Conservation (phyloP, 345 rosid species). For the Odontarrhena argentea region DNA sequence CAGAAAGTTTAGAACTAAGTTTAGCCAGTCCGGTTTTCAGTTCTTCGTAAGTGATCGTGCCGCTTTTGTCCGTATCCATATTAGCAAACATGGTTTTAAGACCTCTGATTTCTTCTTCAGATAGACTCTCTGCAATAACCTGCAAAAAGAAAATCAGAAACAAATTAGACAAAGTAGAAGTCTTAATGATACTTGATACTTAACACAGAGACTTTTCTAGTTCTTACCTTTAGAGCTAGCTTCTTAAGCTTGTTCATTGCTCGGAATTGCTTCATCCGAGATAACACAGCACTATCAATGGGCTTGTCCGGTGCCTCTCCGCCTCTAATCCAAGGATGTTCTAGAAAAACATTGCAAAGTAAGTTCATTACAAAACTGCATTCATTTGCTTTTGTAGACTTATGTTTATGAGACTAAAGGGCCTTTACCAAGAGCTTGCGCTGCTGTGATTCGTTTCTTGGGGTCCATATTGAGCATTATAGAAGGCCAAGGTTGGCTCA, state of each 20-base stretch:
- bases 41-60: constrained; percentile 81
- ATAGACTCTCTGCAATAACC: constrained; percentile 80
- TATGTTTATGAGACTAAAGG: neutral
- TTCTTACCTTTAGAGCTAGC: constrained; percentile 77
- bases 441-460: constrained; percentile 66
- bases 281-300: constrained; percentile 81
- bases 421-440: constrained; percentile 78
- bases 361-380: neutral
- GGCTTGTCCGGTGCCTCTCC: constrained; percentile 86
- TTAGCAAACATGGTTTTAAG: constrained; percentile 72
- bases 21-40: constrained; percentile 63
- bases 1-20: constrained; percentile 74
- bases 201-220: constrained; percentile 2
- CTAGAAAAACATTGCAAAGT: constrained; percentile 20
- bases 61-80: constrained; percentile 84
- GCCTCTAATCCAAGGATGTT: constrained; percentile 47
- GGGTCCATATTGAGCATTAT: constrained; percentile 81
- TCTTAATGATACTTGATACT: neutral
- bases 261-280: constrained; percentile 91
- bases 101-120: constrained; percentile 77
- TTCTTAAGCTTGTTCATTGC: constrained; percentile 92
- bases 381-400: constrained; percentile 10
- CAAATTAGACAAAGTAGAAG: neutral
- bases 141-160: constrained; percentile 28
- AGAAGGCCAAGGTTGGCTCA: constrained; percentile 83